These are phyloP conservation scores for Chlamydomonas sp. DNA, from an alignment of 139 green algal species.

Conservation along the genomic window DNA sequence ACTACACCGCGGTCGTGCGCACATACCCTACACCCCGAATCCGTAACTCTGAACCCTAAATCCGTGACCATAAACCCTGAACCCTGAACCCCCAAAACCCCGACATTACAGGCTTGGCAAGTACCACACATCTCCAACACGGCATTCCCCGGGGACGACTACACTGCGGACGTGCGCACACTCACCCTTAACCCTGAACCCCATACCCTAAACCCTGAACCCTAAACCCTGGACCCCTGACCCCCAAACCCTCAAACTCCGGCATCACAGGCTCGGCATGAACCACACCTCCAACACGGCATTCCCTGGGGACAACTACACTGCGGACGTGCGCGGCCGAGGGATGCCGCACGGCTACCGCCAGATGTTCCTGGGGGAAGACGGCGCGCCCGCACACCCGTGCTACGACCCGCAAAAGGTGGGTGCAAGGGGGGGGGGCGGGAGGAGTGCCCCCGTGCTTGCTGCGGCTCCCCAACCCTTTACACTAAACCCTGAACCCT, in stretches of 20 bases:
- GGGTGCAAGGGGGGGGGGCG: neutral
- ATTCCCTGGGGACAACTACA: constrained; percentile 32
- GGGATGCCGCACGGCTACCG: constrained; percentile 26
- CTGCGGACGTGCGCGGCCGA: constrained; percentile 3
- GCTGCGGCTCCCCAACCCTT: too few species aligned
- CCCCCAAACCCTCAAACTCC: too few species aligned
- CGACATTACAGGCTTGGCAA: constrained; percentile 20
- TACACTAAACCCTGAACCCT: too few species aligned
- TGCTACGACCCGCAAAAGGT: constrained; percentile 46
- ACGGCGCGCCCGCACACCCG: too few species aligned
- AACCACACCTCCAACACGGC: constrained; percentile 35
- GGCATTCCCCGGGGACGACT: constrained; percentile 28
- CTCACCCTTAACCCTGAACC: too few species aligned
- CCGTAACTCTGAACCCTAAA: constrained; percentile 34
- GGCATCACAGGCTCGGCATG: constrained; percentile 18
- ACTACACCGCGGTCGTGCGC: constrained; percentile 25
- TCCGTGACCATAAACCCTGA: too few species aligned
- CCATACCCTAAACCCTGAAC: too few species aligned
- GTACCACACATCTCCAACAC: constrained; percentile 34
- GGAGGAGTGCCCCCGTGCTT: neutral
- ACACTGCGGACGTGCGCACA: constrained; percentile 32
- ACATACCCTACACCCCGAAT: too few species aligned
- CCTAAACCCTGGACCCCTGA: too few species aligned
- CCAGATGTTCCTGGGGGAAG: constrained; percentile 20
- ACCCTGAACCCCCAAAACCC: too few species aligned